These are phyloP conservation scores for Physcomitrellopsis africana DNA, from an alignment of 225 moss, liverwort and hornwort genomes.

Conservation along the genomic window DNA sequence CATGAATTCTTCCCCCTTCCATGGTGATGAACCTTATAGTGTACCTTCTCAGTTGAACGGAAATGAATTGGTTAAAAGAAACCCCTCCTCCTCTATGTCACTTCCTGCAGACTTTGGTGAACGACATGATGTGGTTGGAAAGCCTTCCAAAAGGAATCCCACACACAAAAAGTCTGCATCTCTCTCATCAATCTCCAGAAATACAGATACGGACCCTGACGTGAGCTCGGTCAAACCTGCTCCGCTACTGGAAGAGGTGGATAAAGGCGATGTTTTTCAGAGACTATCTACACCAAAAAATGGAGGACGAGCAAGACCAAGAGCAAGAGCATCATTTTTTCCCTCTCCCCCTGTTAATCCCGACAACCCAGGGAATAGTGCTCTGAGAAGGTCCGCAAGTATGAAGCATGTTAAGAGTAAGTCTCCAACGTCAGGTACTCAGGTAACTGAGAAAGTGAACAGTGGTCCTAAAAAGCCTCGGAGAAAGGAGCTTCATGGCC, in stretches of 20 bases:
- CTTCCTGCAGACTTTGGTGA: conserved; percentile 41
- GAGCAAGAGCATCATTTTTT: conserved; percentile 24
- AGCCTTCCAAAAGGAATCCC: conserved; percentile 53
- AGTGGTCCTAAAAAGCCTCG: conserved; percentile 24
- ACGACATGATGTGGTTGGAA: conserved; percentile 31
- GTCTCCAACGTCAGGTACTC: conserved; percentile 18
- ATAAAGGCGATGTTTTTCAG: conserved; percentile 48
- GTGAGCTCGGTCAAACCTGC: conserved; percentile 23
- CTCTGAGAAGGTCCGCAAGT: conserved; percentile 43
- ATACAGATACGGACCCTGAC: conserved; percentile 43
- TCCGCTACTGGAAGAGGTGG: conserved; percentile 29
- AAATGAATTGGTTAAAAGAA: conserved; percentile 52
- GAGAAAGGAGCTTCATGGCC: conserved; percentile 42
- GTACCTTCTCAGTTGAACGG: conserved; percentile 43
- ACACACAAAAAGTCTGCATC: conserved; percentile 61
- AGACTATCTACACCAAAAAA: conserved; percentile 58
- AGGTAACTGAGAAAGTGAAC: conserved; percentile 28
- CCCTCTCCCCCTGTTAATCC: conserved; percentile 25
- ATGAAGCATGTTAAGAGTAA: conserved; percentile 42
- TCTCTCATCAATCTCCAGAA: conserved; percentile 41
- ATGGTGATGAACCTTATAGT: conserved; percentile 29
- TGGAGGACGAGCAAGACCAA: conserved; percentile 28
- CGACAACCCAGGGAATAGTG: conserved; percentile 31
- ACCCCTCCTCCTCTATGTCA: conserved; percentile 59
- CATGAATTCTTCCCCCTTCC: conserved; percentile 18